Conservation (phyloP, 2,329 filamentous ascomycete species). For the Huntiella bhutanensis region DNA sequence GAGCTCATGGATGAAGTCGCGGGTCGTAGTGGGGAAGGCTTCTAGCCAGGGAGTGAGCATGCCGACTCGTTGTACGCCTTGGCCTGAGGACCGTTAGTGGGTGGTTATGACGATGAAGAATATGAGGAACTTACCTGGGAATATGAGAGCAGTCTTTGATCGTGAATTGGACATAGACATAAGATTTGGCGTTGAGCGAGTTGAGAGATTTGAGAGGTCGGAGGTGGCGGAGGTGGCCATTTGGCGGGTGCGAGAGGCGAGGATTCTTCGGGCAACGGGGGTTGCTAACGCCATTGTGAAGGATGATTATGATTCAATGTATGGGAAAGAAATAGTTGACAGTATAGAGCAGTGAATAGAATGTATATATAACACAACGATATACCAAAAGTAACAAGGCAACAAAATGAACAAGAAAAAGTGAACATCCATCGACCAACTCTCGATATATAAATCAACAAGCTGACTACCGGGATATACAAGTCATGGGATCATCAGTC, state of each 20-base stretch:
- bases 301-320: background rate
- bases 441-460: constrained; percentile 1
- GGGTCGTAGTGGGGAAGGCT: constrained; percentile 61
- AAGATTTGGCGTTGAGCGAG: constrained; percentile 4
- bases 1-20: constrained; percentile 67
- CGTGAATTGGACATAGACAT: constrained; percentile 3
- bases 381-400: background rate
- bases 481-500: background rate
- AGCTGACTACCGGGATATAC: background rate
- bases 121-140: constrained; percentile 26
- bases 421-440: background rate
- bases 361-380: background rate
- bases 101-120: background rate
- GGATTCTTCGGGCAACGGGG: constrained; percentile 10
- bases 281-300: constrained; percentile 4
- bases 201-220: constrained; percentile 7
- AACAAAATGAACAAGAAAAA: background rate
- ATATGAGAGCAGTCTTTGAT: constrained; percentile 38
- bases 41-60: constrained; percentile 77
- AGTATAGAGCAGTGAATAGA: background rate
- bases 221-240: constrained; percentile 1
- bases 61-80: constrained; percentile 75
- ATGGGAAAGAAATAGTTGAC: background rate
- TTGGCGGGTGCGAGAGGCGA: constrained; percentile 7
- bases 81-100: constrained; percentile 31